phyloP scores from a whole-genome alignment of 257 asterid species.

The Salvia miltiorrhiza region DNA sequence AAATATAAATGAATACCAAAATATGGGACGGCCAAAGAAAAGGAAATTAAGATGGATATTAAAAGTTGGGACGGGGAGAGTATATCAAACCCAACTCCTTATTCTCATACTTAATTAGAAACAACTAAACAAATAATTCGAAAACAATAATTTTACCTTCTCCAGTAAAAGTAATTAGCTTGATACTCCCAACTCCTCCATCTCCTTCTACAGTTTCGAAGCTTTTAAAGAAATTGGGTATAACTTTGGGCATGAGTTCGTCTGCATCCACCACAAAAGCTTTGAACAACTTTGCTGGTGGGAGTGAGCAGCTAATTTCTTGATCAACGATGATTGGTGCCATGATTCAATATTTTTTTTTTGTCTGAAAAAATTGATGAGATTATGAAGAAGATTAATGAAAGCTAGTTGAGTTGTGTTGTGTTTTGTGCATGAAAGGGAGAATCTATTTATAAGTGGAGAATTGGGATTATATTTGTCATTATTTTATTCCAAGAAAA shows the following conservation, averaged over 20 bases:
- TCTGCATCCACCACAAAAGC: not conserved
- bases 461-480: not conserved
- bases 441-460: not conserved
- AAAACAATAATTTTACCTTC: not conserved
- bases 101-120: not conserved
- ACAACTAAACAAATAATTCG: not conserved
- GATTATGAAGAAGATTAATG: not conserved
- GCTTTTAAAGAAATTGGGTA: conserved; percentile 2
- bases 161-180: not conserved
- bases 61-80: no score
- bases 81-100: not conserved
- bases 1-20: no score
- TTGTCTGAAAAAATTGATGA: not conserved
- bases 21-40: no score
- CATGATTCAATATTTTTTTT: not conserved
- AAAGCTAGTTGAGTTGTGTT: not conserved
- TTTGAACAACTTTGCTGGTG: not conserved
- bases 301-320: conserved; percentile 6
- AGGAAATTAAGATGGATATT: no score
- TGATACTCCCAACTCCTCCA: conserved; percentile 7
- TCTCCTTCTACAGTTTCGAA: not conserved
- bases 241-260: not conserved
- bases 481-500: not conserved
- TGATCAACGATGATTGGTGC: not conserved
- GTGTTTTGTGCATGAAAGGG: not conserved